Evolutionary conservation across 768 basidiomycete species (phyloP), one percentile per base, ranked within the genome.

Genomic region (Pulveroboletus sp.): DNA sequence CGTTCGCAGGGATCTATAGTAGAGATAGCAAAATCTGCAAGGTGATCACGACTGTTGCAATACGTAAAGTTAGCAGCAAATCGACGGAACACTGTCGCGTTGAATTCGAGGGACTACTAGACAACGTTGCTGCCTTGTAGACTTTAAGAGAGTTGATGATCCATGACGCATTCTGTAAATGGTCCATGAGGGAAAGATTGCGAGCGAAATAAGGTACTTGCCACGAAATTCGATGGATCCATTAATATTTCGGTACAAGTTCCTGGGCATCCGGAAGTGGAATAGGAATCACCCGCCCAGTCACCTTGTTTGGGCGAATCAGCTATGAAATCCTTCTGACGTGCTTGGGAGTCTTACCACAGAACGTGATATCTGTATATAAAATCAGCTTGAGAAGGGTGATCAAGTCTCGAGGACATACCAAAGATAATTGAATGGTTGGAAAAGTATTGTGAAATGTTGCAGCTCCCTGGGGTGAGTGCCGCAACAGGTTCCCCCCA

Each of bases 201-300:
- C 43, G 17, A 39, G 17, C 27, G 21, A n/a, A 39, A 21, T n/a
- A 28, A 32, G 18, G 35, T 18, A 67, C 82, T 44, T 68, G 83
- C 88, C 60, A 76, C 81, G 57, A 90, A 90, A 63, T 89, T 89
- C 3, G 61, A 60, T 1, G 89, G 87, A 60, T 88, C 73, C 75
- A 76, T 80, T 33, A 90, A 63, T 49, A 73, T 73, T 10, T 77
- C 75, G 17, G 74, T 61, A 58, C 89, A 91, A 28, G 85, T 84
- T 36, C 87, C 89, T 6, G 88, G 86, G 57, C 89, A 90, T 17
- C 77, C 77, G 2, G 78, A 82, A 9, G 85, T 85, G 5, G 79
- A 76, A 58, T 89, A 89, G 5, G 85, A 82, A 63, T 89, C 88
- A 26, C 87, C 88, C 14, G 89, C 89, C 89, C 88, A 89, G 67